Evolutionary conservation across 257 asterid genomes (phyloP).

Genomic region (Ajuga chamaepitys): DNA sequence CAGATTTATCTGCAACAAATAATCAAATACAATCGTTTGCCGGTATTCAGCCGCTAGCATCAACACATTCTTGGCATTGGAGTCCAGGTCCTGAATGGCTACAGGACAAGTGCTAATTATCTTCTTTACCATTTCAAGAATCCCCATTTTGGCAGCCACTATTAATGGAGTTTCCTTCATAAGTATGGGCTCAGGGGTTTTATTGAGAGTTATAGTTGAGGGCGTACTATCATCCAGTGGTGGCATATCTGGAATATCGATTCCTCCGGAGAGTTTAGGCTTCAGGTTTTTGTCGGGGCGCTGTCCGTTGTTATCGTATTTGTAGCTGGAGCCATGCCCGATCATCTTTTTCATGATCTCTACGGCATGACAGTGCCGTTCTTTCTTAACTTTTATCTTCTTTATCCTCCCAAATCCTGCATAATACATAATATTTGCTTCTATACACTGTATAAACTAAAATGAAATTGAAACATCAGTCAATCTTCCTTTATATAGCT

Average conservation of each 20-base stretch:
- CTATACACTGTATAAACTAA: background rate
- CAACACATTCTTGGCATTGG: conserved; percentile 36
- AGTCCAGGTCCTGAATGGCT: conserved; percentile 43
- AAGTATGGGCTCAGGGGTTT: background rate
- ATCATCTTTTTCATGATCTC: conserved; percentile 24
- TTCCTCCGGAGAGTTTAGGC: background rate
- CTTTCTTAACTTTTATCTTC: conserved; percentile 24
- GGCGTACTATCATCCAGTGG: background rate
- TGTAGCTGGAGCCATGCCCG: conserved; percentile 12
- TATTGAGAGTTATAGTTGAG: too few species aligned
- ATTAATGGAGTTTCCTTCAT: conserved; percentile 34
- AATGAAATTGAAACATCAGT: background rate
- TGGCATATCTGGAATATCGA: background rate
- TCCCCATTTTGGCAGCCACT: conserved; percentile 47
- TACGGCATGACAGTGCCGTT: conserved; percentile 17
- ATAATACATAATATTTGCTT: background rate
- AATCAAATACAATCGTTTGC: conserved; percentile 30
- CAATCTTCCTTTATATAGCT: too few species aligned
- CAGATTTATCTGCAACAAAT: conserved; percentile 11
- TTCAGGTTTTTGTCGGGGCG: background rate
- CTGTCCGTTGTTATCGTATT: conserved; percentile 20
- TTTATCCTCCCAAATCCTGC: conserved; percentile 27
- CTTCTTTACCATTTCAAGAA: conserved; percentile 38
- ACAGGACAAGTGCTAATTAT: conserved; percentile 32
- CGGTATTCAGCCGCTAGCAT: conserved; percentile 47